Evolutionary conservation across 176 grass and related monocot genomes (phyloP), one percentile per base, ranked within the genome.

Genomic region (Eragrostis nindensis): DNA sequence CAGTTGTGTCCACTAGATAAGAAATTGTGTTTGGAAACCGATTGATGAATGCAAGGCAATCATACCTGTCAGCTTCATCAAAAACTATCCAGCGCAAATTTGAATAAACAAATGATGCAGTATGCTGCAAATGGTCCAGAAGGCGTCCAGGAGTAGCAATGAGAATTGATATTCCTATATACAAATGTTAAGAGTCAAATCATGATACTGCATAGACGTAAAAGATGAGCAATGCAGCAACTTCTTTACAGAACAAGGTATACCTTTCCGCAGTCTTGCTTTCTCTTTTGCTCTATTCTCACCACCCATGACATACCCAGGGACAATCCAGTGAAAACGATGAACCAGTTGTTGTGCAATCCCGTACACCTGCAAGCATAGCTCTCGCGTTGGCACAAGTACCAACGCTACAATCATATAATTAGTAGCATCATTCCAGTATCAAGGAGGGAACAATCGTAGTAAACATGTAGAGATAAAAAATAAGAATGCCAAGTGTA

Each of bases 51-150:
- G 54, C 30, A 57, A 57, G 66, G 25, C 11, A 38, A 75, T 16
- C 62, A 63, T 30, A 94, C 92, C 92, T 95, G 86, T 99, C 92
- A 54, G 92, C 96, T 93, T 99, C 96, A 86, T 99, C 92, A 62
- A 99, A 99, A 76, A 99, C 92, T 76, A 99, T 95, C 96, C 96
- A 99, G 39, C 55, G 90, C 79, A 99, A 71, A 79, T 95, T 95
- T 70, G 88, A 88, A 85, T 95, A 93, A 12, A 81, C 29, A 77
- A 99, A 99, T 53, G 92, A 93, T 16, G 92, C 85, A 27, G 96
- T 99, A 88, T 91, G 84, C 78, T 95, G 92, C 62, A 99, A 80
- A 70, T 99, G 96, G 76, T 99, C 92, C 70, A 99, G 40, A 82
- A 99, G 90, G 27, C 96, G 92, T 39, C 96, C 96, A 77, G 96